A percentile compares a stretch with the other conserved stretches of the same genome.
Evolutionary conservation across 1,284 basidiomycete genomes (phyloP).

Genomic region (Sanguinoderma infundibulare): DNA sequence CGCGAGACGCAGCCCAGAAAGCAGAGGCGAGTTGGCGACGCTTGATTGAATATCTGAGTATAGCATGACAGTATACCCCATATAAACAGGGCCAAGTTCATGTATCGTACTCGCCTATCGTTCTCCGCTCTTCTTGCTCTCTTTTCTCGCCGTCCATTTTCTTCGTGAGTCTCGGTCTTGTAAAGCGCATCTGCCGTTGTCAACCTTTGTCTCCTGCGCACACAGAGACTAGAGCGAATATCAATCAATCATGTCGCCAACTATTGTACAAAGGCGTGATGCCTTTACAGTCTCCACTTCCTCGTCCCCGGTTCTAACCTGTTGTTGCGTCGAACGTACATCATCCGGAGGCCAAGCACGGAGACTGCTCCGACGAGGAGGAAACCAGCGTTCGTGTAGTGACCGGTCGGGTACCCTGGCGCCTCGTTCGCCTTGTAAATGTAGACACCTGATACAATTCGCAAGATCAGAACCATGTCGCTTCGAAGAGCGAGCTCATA

Average conservation of each 20-base stretch:
- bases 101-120: background rate
- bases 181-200: too few relatives aligned
- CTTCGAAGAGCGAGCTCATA: background rate
- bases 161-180: too few relatives aligned
- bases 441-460: conserved; percentile 36
- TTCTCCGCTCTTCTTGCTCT: background rate
- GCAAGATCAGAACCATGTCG: background rate
- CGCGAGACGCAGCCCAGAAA: background rate
- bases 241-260: background rate
- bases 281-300: conserved; percentile 25
- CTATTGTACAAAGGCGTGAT: background rate
- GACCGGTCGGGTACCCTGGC: conserved; percentile 40
- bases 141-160: background rate
- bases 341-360: conserved; percentile 23
- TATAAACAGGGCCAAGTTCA: background rate
- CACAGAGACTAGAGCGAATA: too few relatives aligned
- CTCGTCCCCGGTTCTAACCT: conserved; percentile 17
- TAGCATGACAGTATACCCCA: background rate
- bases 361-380: conserved; percentile 30
- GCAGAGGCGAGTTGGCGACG: background rate
- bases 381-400: conserved; percentile 42
- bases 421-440: conserved; percentile 42
- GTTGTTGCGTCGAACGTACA: conserved; percentile 29
- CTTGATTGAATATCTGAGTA: background rate
- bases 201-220: too few relatives aligned